Percentiles rank a stretch among this genome's conserved stretches.
Conservation (phyloP, 768 basidiomycete species). For the Tylopilus subfusipes region DNA sequence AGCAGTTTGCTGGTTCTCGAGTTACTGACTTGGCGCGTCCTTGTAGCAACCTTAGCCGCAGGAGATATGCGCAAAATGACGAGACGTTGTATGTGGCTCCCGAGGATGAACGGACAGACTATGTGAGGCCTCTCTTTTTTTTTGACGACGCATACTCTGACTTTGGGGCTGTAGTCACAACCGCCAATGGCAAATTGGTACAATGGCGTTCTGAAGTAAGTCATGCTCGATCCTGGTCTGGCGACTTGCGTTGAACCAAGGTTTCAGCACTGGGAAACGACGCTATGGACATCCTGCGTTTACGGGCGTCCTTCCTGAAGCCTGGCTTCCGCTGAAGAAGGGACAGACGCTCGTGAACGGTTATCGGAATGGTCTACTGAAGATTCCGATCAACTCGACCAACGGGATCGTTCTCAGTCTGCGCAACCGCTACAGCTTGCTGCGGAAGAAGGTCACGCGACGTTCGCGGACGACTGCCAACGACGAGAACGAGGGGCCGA, state of each 20-base stretch:
- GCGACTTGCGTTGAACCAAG: slow-evolving; percentile 2
- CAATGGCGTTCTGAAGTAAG: slow-evolving; percentile 84
- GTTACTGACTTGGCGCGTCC: neutral
- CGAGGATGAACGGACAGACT: slow-evolving; percentile 89
- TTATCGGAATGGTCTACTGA: slow-evolving; percentile 31
- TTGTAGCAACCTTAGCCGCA: slow-evolving; percentile 72
- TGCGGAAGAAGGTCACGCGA: slow-evolving; percentile 36
- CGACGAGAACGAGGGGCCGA: slow-evolving; percentile 19
- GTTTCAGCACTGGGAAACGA: slow-evolving; percentile 79
- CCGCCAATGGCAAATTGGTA: slow-evolving; percentile 98
- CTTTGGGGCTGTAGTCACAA: slow-evolving; percentile 61
- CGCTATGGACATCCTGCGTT: slow-evolving; percentile 95
- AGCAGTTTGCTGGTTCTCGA: neutral
- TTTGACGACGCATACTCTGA: slow-evolving; percentile 3
- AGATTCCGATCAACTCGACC: slow-evolving; percentile 39
- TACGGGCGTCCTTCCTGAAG: slow-evolving; percentile 87
- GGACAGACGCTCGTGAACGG: slow-evolving; percentile 71
- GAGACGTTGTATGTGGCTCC: slow-evolving; percentile 95
- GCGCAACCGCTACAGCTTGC: slow-evolving; percentile 62
- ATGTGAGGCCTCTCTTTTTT: slow-evolving; percentile 44
- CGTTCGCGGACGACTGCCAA: slow-evolving; percentile 3
- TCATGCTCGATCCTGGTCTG: neutral
- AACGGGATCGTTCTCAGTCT: slow-evolving; percentile 81
- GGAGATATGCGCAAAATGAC: slow-evolving; percentile 90
- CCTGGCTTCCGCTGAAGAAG: slow-evolving; percentile 91